A percentile compares a stretch with the other conserved stretches of the same genome.
phyloP scores from a whole-genome alignment of 768 basidiomycete genomes.

The Lanmaoa pseudosensibilis region DNA sequence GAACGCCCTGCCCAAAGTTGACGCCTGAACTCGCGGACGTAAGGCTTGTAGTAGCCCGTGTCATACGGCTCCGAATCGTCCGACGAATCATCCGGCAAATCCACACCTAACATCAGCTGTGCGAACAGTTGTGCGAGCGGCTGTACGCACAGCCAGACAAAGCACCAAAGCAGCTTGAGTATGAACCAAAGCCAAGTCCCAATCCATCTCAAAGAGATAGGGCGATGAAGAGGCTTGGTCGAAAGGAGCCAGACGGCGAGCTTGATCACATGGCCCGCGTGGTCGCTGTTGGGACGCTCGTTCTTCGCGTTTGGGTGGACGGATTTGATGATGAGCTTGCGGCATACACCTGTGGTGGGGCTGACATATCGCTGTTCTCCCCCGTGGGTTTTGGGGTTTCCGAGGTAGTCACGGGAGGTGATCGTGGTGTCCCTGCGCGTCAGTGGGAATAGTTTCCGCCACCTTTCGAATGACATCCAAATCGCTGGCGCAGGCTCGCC shows the following conservation, averaged over 20 bases:
- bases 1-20: slow-evolving; percentile 26
- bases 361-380: slow-evolving; percentile 19
- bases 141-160: background rate
- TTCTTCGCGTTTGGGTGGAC: background rate
- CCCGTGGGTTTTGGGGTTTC: slow-evolving; percentile 2
- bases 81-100: background rate
- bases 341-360: slow-evolving; percentile 15
- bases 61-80: background rate
- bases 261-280: background rate
- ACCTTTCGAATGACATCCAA: too few species aligned
- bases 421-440: background rate
- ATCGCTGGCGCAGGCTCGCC: background rate
- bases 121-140: background rate
- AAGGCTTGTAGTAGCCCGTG: slow-evolving; percentile 4
- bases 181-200: slow-evolving; percentile 7
- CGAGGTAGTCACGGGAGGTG: slow-evolving; percentile 10
- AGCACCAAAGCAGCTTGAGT: slow-evolving; percentile 11
- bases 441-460: background rate
- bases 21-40: slow-evolving; percentile 2
- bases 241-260: slow-evolving; percentile 16
- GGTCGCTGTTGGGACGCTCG: slow-evolving; percentile 6
- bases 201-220: slow-evolving; percentile 8
- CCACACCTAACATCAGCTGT: too few species aligned
- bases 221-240: background rate
- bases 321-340: slow-evolving; percentile 16